Conservation (phyloP, 1,139 yeast species). For the Hemisphaericaspora subhashii region DNA sequence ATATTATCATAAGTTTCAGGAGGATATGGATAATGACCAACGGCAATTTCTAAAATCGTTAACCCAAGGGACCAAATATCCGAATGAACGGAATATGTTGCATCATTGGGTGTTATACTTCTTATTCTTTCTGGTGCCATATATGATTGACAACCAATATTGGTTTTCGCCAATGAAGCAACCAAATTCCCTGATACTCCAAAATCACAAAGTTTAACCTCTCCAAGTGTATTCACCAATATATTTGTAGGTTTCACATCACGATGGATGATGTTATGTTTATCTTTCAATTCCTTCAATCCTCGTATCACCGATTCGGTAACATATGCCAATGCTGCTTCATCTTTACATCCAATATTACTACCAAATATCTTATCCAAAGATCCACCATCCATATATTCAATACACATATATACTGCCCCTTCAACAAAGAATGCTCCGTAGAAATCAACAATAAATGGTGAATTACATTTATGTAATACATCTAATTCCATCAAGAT, state of each 20-base stretch:
- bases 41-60: conserved; percentile 83
- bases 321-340: conserved; percentile 71
- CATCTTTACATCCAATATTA: conserved; percentile 76
- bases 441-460: conserved; percentile 89
- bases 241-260: conserved; percentile 98
- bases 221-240: conserved; percentile 75
- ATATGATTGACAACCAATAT: conserved; percentile 96
- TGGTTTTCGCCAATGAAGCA: conserved; percentile 92
- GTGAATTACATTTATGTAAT: conserved; percentile 85
- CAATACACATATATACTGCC: conserved; percentile 98
- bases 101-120: conserved; percentile 55
- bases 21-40: conserved; percentile 93
- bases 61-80: conserved; percentile 97
- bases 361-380: conserved; percentile 78
- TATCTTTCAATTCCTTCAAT: conserved; percentile 75
- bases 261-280: conserved; percentile 90
- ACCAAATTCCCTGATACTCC: conserved; percentile 96
- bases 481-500: conserved; percentile 95
- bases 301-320: conserved; percentile 84
- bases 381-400: conserved; percentile 97
- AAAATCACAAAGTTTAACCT: conserved; percentile 90
- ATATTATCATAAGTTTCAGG: conserved; percentile 89
- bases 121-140: conserved; percentile 99
- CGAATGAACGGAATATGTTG: conserved; percentile 88
- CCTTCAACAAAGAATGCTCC: conserved; percentile 98